Percentiles rank a stretch among this genome's conserved stretches.
phyloP scores from a whole-genome alignment of 805 yeast species.

The Nakazawaea ernobii region DNA sequence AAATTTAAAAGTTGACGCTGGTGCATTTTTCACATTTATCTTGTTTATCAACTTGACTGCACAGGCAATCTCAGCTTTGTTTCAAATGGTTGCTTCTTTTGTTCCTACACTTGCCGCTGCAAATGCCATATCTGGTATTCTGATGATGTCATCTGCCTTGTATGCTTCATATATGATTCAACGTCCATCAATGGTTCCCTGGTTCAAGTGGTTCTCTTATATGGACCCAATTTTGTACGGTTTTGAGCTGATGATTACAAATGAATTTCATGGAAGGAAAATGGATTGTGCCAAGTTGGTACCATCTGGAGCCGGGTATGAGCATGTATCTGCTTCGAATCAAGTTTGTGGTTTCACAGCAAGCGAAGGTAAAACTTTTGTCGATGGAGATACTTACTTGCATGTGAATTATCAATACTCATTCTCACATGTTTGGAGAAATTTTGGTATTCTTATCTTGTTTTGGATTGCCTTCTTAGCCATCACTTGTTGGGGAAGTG shows the following conservation, averaged over 20 bases:
- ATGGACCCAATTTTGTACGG: conserved; percentile 52
- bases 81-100: conserved; percentile 47
- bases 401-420: conserved; percentile 41
- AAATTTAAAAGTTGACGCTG: conserved; percentile 40
- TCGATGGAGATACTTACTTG: conserved; percentile 48
- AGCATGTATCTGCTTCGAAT: conserved; percentile 26
- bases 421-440: conserved; percentile 70
- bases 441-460: conserved; percentile 50
- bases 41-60: conserved; percentile 40
- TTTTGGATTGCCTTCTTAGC: conserved; percentile 35
- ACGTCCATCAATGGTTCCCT: conserved; percentile 53
- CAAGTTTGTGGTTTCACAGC: conserved; percentile 44
- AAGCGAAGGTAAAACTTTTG: conserved; percentile 30
- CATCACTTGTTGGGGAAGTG: conserved; percentile 22
- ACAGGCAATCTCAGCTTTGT: conserved; percentile 43
- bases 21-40: conserved; percentile 47
- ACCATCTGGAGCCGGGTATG: conserved; percentile 57
- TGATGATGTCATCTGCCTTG: conserved; percentile 42
- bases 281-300: conserved; percentile 49
- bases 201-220: conserved; percentile 67
- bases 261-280: conserved; percentile 55
- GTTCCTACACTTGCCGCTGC: conserved; percentile 49
- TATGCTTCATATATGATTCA: conserved; percentile 69
- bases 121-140: conserved; percentile 52
- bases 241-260: conserved; percentile 58